Conservation (phyloP, 352 stramenopile genomes). For the Phytophthora idaei region DNA sequence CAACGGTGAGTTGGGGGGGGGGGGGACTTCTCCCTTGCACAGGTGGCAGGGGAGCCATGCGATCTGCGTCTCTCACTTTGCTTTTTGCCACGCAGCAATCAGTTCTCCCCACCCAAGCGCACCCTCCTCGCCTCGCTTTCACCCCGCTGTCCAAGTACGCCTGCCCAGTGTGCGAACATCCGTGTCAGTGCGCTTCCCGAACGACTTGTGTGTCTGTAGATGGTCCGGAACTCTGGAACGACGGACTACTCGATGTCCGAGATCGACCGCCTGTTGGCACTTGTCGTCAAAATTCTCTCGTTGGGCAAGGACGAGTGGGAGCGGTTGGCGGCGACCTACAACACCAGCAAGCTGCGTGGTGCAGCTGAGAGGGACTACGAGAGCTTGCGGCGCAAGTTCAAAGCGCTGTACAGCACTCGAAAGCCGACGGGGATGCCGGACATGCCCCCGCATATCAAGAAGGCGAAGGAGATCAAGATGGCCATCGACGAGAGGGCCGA, state of each 20-base stretch:
- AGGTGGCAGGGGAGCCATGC: background rate
- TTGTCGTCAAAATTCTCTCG: background rate
- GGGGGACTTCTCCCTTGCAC: no score
- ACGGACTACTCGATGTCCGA: background rate
- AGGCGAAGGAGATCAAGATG: background rate
- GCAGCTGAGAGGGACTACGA: background rate
- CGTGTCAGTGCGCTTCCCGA: no score
- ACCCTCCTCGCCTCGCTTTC: no score
- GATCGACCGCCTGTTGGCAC: background rate
- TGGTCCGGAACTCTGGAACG: background rate
- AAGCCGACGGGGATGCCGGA: slow-evolving; percentile 4
- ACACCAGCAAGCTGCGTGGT: background rate
- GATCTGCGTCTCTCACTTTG: background rate
- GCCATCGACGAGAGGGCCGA: slow-evolving; percentile 9
- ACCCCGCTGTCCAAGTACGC: no score
- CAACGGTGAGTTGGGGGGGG: no score
- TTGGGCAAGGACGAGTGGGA: slow-evolving; percentile 10
- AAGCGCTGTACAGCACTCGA: background rate
- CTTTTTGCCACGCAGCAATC: background rate
- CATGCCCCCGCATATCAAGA: background rate
- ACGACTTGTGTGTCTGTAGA: background rate
- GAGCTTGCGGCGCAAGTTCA: slow-evolving; percentile 14
- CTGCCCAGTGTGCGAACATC: no score
- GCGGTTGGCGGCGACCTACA: background rate
- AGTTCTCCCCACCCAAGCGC: background rate